phyloP scores from a whole-genome alignment of 1,284 basidiomycete species.

The Mycosarcoma mackinlayi region DNA sequence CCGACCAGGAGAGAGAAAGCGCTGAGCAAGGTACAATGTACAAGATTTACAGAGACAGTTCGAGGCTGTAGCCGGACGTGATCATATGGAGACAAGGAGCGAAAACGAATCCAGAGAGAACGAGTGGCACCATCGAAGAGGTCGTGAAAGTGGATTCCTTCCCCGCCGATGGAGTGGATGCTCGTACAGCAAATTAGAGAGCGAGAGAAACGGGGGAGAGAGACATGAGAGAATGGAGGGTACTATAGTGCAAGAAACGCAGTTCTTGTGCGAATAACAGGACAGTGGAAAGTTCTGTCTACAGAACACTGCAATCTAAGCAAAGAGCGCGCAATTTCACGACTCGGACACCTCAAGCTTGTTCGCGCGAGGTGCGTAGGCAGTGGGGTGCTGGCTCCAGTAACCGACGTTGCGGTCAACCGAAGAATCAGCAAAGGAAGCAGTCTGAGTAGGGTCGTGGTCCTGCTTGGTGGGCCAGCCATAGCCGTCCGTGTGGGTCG shows the following conservation, averaged over 20 bases:
- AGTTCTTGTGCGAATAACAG: no score
- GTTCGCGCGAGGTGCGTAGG: slow-evolving; percentile 27
- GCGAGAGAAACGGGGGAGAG: background rate
- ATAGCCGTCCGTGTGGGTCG: slow-evolving; percentile 37
- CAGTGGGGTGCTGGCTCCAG: slow-evolving; percentile 45
- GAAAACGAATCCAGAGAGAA: background rate
- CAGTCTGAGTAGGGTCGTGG: slow-evolving; percentile 71
- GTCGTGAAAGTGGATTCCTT: no score
- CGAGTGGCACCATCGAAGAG: background rate
- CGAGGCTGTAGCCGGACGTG: background rate
- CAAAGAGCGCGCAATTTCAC: slow-evolving; percentile 1
- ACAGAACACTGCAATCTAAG: background rate
- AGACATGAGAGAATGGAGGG: background rate
- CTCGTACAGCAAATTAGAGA: slow-evolving; percentile 8
- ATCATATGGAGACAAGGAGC: background rate
- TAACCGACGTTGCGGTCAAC: slow-evolving; percentile 38
- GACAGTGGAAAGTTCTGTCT: no score
- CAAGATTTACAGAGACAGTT: slow-evolving; percentile 19
- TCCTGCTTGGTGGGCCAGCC: slow-evolving; percentile 61
- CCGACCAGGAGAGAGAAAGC: background rate
- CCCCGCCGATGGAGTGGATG: background rate
- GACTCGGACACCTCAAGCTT: slow-evolving; percentile 44
- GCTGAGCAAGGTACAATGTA: slow-evolving; percentile 17
- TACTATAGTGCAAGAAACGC: background rate
- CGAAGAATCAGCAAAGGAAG: slow-evolving; percentile 27